These are phyloP conservation scores for Protea cynaroides DNA, from an alignment of 164 flowering plant species.

Conservation along the genomic window DNA sequence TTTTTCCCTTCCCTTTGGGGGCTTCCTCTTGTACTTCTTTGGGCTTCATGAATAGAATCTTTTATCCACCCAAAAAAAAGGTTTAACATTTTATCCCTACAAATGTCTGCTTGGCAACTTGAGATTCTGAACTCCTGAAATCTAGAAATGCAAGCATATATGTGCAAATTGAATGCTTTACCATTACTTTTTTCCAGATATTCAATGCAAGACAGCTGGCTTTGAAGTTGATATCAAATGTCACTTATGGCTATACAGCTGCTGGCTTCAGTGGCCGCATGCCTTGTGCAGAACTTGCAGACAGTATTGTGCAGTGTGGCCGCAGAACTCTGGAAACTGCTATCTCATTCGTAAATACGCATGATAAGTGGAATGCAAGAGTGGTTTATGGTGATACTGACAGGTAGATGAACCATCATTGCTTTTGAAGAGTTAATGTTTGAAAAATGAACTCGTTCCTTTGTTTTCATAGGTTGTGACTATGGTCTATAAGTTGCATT, in stretches of 20 bases:
- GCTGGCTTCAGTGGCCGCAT: conserved; percentile 99
- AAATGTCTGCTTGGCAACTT: neutral
- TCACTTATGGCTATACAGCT: conserved; percentile 96
- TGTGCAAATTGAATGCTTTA: neutral
- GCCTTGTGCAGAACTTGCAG: conserved; percentile 99
- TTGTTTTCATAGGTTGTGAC: neutral
- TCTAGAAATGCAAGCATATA: neutral
- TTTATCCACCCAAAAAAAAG: too few relatives aligned
- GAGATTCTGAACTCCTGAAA: neutral
- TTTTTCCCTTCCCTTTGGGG: too few relatives aligned
- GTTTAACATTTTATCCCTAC: neutral
- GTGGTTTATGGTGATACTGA: conserved; percentile 98
- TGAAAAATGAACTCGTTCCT: neutral
- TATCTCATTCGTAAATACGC: conserved; percentile 72
- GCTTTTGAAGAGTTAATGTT: neutral
- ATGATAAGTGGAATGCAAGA: conserved; percentile 83
- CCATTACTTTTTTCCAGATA: conserved; percentile 39
- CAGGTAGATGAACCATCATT: conserved; percentile 43
- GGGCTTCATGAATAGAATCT: too few relatives aligned
- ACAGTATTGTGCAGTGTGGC: conserved; percentile 98
- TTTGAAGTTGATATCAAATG: conserved; percentile 91
- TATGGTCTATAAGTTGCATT: neutral
- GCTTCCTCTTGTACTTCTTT: too few relatives aligned
- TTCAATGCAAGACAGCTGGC: conserved; percentile 96
- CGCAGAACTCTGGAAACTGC: conserved; percentile 91